These are phyloP conservation scores for Cadophora sp. DNA, from an alignment of 2,329 filamentous ascomycete genomes.

Conservation along the genomic window DNA sequence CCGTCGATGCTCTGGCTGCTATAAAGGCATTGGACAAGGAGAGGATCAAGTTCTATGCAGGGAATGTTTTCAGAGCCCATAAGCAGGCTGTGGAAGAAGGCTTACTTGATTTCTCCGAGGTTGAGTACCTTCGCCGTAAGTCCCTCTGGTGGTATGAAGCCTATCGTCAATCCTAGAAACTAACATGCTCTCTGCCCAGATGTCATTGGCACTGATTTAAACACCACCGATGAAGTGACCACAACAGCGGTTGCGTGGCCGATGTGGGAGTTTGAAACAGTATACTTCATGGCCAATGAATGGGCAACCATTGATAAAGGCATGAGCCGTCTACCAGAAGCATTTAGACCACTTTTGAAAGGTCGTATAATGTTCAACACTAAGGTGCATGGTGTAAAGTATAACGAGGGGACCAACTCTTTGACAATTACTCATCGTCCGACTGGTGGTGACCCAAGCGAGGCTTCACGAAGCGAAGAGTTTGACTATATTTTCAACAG, in stretches of 20 bases:
- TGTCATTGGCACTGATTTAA: too few relatives aligned
- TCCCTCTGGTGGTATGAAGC: too few relatives aligned
- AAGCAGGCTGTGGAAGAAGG: neutral
- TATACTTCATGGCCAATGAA: conserved; percentile 32
- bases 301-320: conserved; percentile 46
- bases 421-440: conserved; percentile 65
- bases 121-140: too few relatives aligned
- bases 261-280: conserved; percentile 34
- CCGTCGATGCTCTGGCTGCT: too few relatives aligned
- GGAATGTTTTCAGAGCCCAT: neutral
- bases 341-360: conserved; percentile 67
- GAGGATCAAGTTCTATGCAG: neutral
- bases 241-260: too few relatives aligned
- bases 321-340: conserved; percentile 62
- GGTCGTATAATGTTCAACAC: conserved; percentile 61
- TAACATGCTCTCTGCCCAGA: too few relatives aligned
- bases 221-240: too few relatives aligned
- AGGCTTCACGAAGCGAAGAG: too few relatives aligned
- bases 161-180: too few relatives aligned
- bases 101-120: neutral
- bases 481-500: conserved; percentile 34
- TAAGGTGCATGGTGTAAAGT: conserved; percentile 62
- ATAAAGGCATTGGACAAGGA: neutral
- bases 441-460: neutral
- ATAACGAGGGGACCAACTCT: conserved; percentile 55